These are phyloP conservation scores for Krasilnikovozyma curviuscula DNA, from an alignment of 768 basidiomycete genomes.

Conservation along the genomic window DNA sequence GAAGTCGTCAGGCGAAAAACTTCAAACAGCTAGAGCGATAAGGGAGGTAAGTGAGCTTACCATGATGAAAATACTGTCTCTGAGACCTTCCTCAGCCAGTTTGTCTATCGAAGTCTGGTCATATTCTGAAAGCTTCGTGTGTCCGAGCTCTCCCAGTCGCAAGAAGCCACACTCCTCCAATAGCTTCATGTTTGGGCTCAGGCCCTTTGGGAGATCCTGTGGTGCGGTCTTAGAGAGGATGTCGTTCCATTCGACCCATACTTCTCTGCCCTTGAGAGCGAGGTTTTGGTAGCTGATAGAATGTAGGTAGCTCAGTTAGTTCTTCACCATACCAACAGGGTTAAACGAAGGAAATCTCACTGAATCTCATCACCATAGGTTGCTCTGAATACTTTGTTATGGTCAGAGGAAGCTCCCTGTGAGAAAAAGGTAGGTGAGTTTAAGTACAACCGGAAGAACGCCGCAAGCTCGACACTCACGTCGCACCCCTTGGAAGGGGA, in stretches of 20 bases:
- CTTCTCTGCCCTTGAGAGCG: constrained; percentile 13
- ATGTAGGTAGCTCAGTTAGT: too few species aligned
- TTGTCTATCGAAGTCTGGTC: constrained; percentile 12
- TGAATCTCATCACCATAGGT: background rate
- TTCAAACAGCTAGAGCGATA: background rate
- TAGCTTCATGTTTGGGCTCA: constrained; percentile 11
- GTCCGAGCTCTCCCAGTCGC: constrained; percentile 4
- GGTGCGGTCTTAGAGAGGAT: constrained; percentile 9
- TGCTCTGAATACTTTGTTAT: constrained; percentile 10
- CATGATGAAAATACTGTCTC: constrained; percentile 12
- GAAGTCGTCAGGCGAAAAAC: background rate
- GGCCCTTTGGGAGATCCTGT: constrained; percentile 11
- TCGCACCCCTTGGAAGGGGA: constrained; percentile 15
- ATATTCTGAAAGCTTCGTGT: constrained; percentile 10
- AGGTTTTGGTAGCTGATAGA: constrained; percentile 18
- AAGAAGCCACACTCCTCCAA: constrained; percentile 14
- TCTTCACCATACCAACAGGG: too few species aligned
- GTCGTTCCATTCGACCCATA: constrained; percentile 16
- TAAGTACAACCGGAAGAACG: constrained; percentile 8
- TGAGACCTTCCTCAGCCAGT: constrained; percentile 14
- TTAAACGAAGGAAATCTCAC: too few species aligned
- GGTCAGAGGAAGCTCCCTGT: constrained; percentile 3
- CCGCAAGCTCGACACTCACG: constrained; percentile 12
- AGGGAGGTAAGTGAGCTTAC: constrained; percentile 2
- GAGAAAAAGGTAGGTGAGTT: background rate